Evolutionary conservation across 1,284 basidiomycete genomes (phyloP), one percentile per base, ranked within the genome.

Genomic region (Trametes hirsuta): DNA sequence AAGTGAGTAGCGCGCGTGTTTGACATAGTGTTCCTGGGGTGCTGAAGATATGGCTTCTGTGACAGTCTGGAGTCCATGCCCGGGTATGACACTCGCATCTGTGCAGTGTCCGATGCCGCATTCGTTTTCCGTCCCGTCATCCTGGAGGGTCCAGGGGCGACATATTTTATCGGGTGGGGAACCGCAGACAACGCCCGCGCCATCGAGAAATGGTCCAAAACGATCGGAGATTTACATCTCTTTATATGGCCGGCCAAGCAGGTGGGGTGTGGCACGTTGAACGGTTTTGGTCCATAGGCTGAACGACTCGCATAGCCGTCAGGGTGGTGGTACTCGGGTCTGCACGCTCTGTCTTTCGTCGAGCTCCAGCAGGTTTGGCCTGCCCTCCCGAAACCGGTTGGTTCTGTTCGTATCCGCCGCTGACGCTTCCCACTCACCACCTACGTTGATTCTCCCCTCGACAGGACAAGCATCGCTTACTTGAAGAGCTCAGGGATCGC

Each of bases 51-150:
- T 30, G 25, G 8, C 30, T 30, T 30, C 8, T n/a, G 24, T 8
- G 18, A 8, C 54, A 83, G 80, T 45, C 70, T 80, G 42, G 62
- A 71, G 44, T 65, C 64, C 6, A 67, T 66, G 47, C 55, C 67
- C 10, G 73, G 76, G 4, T 69, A 76, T n/a, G 72, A 76, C 49
- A 68, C 79, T 36, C 76, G 77, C 10, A 50, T 83, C 6, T 72
- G 76, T 45, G 74, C 77, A 22, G 62, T 70, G 35, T 52, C 55
- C 1, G 64, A 79, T 25, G 66, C 79, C 57, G 81, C 77, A 0
- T 87, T 86, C 61, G 47, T 85, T 8, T 77, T 80, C 50, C 79
- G 84, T 58, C 85, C 86, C 0, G 73, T 85, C 40, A 73, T 83
- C 22, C 74, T 85, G 24, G 84, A 87, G 53, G 76, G 73, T 1